phyloP scores from a whole-genome alignment of 306 rosid genomes.

The Delonix regia region DNA sequence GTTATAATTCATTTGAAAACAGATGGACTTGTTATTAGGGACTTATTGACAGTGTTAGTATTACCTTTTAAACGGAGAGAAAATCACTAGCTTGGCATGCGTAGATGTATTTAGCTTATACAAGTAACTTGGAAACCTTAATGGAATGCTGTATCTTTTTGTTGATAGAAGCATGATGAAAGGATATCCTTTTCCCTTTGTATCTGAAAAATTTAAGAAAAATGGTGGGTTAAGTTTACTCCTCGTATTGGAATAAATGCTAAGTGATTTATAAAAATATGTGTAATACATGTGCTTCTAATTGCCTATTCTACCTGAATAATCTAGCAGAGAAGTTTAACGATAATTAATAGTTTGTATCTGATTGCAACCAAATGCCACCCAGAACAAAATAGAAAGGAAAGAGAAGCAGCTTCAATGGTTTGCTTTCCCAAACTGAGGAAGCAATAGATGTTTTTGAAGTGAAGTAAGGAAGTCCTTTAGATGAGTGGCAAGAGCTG shows the following conservation, averaged over 20 bases:
- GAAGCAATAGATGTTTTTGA: background rate
- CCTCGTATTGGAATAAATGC: background rate
- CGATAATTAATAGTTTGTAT: background rate
- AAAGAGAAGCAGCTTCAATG: background rate
- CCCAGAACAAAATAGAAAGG: background rate
- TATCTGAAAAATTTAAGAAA: background rate
- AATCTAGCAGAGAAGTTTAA: slow-evolving; percentile 6
- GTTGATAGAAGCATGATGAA: background rate
- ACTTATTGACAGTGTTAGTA: background rate
- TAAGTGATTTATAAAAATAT: background rate
- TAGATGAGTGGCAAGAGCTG: background rate
- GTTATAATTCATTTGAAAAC: background rate
- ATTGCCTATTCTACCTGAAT: background rate
- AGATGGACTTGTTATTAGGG: background rate
- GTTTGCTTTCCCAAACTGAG: background rate
- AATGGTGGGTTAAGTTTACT: background rate
- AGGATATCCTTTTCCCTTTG: background rate
- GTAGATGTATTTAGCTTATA: background rate
- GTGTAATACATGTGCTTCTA: background rate
- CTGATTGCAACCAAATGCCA: slow-evolving; percentile 10
- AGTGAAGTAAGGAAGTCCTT: background rate
- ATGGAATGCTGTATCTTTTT: background rate
- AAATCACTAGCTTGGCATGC: background rate
- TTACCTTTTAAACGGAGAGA: background rate
- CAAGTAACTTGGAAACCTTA: background rate